These are phyloP conservation scores for Tritrichomonas musculus DNA, from an alignment of 208 protist genomes.

Conservation along the genomic window DNA sequence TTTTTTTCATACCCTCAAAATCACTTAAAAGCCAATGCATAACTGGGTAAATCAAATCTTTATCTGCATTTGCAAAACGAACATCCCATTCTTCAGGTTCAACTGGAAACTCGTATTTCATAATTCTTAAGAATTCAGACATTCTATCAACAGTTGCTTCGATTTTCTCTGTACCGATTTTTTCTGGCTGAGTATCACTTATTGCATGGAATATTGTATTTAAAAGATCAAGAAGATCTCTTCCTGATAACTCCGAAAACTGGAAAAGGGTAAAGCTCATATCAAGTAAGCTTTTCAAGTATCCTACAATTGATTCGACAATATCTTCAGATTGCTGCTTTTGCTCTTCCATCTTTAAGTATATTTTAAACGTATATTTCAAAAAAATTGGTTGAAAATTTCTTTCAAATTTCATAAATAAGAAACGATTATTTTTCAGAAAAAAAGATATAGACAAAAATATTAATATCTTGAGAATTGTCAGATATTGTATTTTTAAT, in stretches of 20 bases:
- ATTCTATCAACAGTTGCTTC: background rate
- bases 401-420: too few relatives aligned
- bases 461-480: too few relatives aligned
- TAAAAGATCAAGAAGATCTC: background rate
- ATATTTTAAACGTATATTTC: too few relatives aligned
- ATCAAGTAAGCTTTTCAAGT: background rate
- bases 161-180: constrained; percentile 11
- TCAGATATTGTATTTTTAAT: too few relatives aligned
- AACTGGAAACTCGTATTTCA: too few relatives aligned
- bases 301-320: background rate
- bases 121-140: background rate
- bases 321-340: too few relatives aligned
- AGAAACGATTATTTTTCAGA: too few relatives aligned
- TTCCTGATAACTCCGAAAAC: background rate
- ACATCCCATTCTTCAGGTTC: constrained; percentile 14
- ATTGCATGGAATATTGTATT: background rate
- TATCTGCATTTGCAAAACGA: background rate
- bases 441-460: too few relatives aligned
- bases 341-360: too few relatives aligned
- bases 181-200: background rate
- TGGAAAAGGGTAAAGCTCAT: constrained; percentile 15
- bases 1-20: background rate
- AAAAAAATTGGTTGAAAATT: too few relatives aligned
- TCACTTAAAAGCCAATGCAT: background rate
- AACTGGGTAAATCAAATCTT: background rate